Evolutionary conservation across 2,329 filamentous ascomycete genomes (phyloP).

Genomic region (Phaeosphaeria sp.): DNA sequence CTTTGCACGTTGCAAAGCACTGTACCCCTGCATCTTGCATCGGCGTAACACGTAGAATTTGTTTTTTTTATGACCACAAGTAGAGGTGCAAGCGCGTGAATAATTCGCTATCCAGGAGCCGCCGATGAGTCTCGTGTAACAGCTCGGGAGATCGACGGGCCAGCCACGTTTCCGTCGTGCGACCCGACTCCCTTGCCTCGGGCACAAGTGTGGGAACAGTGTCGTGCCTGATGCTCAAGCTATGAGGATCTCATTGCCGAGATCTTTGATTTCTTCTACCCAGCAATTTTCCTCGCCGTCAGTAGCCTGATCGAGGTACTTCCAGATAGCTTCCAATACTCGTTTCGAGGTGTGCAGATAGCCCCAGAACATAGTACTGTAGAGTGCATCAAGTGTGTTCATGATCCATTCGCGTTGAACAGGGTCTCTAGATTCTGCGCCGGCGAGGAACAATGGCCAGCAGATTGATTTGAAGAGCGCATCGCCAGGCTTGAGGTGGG

Average conservation of each 20-base stretch:
- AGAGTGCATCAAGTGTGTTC: slow-evolving; percentile 49
- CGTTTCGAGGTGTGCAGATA: slow-evolving; percentile 45
- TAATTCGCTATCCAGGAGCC: neutral
- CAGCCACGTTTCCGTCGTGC: neutral
- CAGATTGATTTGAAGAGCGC: slow-evolving; percentile 65
- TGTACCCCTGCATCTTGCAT: neutral
- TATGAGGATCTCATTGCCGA: slow-evolving; percentile 42
- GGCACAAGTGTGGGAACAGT: neutral
- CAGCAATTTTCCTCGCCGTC: slow-evolving; percentile 37
- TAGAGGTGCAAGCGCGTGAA: neutral
- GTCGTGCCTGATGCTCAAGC: slow-evolving; percentile 25
- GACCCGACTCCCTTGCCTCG: neutral
- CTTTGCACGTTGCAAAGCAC: neutral
- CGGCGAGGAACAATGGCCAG: slow-evolving; percentile 66
- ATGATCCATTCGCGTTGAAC: slow-evolving; percentile 60
- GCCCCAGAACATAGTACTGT: slow-evolving; percentile 47
- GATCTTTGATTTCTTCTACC: slow-evolving; percentile 41
- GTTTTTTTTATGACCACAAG: neutral
- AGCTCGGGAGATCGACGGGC: neutral
- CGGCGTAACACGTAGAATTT: neutral
- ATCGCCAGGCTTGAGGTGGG: slow-evolving; percentile 56
- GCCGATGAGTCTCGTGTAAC: neutral
- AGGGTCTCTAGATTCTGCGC: slow-evolving; percentile 60
- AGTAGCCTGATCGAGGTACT: slow-evolving; percentile 31
- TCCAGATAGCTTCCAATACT: slow-evolving; percentile 45